A percentile compares a stretch with the other conserved stretches of the same genome.
phyloP scores from a whole-genome alignment of 805 yeast genomes.

The Metschnikowia amazonensis region DNA sequence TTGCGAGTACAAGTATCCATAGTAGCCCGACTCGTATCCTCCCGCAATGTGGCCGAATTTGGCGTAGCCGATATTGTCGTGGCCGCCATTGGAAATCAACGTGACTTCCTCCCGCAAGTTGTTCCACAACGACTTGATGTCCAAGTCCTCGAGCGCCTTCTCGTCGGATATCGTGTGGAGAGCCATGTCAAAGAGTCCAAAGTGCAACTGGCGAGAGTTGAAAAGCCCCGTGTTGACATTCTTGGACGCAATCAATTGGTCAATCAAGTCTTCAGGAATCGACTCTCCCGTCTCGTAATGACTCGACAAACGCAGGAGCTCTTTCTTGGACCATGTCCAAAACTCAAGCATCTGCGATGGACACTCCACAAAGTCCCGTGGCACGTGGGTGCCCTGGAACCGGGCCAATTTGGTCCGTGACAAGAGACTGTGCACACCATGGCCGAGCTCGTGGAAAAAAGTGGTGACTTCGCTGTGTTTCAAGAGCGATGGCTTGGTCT shows the following conservation, averaged over 20 bases:
- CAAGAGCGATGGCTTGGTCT: constrained; percentile 66
- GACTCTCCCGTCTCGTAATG: constrained; percentile 63
- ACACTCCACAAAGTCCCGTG: constrained; percentile 86
- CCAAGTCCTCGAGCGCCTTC: constrained; percentile 42
- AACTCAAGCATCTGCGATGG: constrained; percentile 88
- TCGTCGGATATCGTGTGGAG: constrained; percentile 51
- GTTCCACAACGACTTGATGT: constrained; percentile 61
- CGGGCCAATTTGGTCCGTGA: constrained; percentile 62
- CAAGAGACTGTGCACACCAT: constrained; percentile 76
- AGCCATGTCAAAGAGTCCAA: constrained; percentile 72
- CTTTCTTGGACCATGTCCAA: constrained; percentile 77
- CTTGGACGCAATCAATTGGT: constrained; percentile 19
- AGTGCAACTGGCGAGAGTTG: constrained; percentile 72
- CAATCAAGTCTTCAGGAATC: constrained; percentile 41
- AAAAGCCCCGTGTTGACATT: constrained; percentile 67
- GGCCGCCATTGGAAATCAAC: constrained; percentile 52
- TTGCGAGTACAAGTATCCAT: constrained; percentile 82
- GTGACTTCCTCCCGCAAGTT: constrained; percentile 59
- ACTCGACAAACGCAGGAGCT: constrained; percentile 54
- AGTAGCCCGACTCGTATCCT: constrained; percentile 83
- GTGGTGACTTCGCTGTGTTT: constrained; percentile 78
- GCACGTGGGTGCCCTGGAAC: constrained; percentile 74
- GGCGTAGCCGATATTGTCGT: constrained; percentile 60
- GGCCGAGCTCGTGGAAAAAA: constrained; percentile 87
- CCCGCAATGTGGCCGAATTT: constrained; percentile 79